These are phyloP conservation scores for Megacollybia marginata DNA, from an alignment of 768 basidiomycete genomes.

Conservation along the genomic window DNA sequence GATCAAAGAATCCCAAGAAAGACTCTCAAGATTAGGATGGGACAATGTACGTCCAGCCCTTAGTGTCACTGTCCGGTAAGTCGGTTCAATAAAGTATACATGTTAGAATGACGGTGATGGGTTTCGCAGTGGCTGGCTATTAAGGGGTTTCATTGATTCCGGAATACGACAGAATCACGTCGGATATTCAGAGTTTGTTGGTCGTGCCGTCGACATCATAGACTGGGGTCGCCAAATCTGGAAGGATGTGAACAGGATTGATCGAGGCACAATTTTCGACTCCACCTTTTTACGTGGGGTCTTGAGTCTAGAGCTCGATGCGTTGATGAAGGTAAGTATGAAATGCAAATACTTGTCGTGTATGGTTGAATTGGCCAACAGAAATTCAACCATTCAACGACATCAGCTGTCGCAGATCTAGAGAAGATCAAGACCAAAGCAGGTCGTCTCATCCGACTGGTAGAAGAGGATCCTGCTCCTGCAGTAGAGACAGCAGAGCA, in stretches of 20 bases:
- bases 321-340: slow-evolving; percentile 9
- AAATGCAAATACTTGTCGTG: not conserved
- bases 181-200: slow-evolving; percentile 6
- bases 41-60: slow-evolving; percentile 8
- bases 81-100: not conserved
- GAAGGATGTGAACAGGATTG: not conserved
- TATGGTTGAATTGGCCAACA: not conserved
- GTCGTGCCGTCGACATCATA: slow-evolving; percentile 6
- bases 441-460: slow-evolving; percentile 5
- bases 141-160: slow-evolving; percentile 4
- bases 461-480: slow-evolving; percentile 5
- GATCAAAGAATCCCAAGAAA: slow-evolving; percentile 9
- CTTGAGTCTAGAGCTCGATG: slow-evolving; percentile 7
- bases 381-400: not conserved
- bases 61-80: slow-evolving; percentile 11
- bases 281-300: slow-evolving; percentile 10
- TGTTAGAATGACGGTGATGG: not conserved
- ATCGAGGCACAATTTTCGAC: slow-evolving; percentile 9
- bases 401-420: not conserved
- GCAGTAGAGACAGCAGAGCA: not conserved
- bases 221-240: slow-evolving; percentile 6
- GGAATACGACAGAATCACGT: not conserved
- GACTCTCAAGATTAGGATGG: slow-evolving; percentile 11
- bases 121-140: slow-evolving; percentile 7
- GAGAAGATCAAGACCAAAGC: slow-evolving; percentile 8